Base-by-base conservation (phyloP, 352 stramenopile genomes). In the Globisporangium carolinianum region DNA sequence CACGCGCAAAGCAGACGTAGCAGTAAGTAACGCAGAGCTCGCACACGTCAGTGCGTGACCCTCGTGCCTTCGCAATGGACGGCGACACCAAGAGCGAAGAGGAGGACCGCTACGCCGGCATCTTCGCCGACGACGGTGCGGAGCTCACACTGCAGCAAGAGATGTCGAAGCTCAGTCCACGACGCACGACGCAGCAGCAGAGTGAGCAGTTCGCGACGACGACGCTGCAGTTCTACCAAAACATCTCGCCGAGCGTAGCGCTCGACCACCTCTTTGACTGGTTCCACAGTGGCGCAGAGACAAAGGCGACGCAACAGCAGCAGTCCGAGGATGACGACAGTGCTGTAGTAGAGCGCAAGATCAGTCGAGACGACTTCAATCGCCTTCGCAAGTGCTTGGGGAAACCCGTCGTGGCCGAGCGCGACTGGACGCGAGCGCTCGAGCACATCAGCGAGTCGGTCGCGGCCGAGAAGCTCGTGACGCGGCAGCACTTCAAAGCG, bases 201-300 rank as follows among this genome's bases (percentile, higher is more conserved):
- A 45, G 35, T 35, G 49, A 53, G 5, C 32, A 10, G 5, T 62
- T 69, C 9, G 62, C 67, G 17, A 75, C 71, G 9, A 80, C 71
- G 50, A 78, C 67, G 52, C 50, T 83, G 48, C 73, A 67, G 50
- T 82, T 83, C 58, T 82, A 76, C 50, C 64, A 86, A 61, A 65
- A 83, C 42, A 81, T 83, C 36, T 71, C 69, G 12, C 73, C 73
- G 6, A 73, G 61, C 17, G 61, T 50, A 51, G 76, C 76, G 5
- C 51, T 86, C 11, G 53, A 75, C 35, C 66, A 66, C 15, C 64
- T 86, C 9, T 83, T 82, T 43, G 57, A 69, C 6, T 72, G 61
- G 65, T 86, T 86, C 47, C 55, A 69, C 17, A 18, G 17, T 47
- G 4, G 7, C 32, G 15, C 12, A 11, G 4, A 9, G 3, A 7